A percentile compares a stretch with the other conserved stretches of the same genome.
These are phyloP conservation scores for Aegilops longissima DNA, from an alignment of 176 grass and related monocot species.

Conservation along the genomic window DNA sequence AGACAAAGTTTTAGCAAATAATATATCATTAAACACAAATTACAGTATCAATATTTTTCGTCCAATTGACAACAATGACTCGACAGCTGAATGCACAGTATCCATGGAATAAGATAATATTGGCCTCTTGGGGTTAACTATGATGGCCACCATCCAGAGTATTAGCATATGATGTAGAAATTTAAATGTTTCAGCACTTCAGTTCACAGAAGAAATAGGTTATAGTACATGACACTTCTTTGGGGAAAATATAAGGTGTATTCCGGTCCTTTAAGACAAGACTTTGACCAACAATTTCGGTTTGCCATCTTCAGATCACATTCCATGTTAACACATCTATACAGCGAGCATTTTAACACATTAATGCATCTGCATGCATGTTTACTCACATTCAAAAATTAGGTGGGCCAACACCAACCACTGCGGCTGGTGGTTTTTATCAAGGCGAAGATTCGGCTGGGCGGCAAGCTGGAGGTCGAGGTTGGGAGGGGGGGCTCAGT, in stretches of 20 bases:
- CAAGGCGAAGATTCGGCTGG: too few species aligned
- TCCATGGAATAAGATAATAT: background rate
- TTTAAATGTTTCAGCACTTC: background rate
- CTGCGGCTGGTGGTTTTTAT: too few species aligned
- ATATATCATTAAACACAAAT: background rate
- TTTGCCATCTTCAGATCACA: too few species aligned
- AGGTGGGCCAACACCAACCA: too few species aligned
- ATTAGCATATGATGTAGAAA: background rate
- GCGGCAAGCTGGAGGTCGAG: too few species aligned
- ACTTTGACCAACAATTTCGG: too few species aligned
- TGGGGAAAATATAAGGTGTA: background rate
- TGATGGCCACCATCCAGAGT: background rate
- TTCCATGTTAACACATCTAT: too few species aligned
- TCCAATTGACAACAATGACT: background rate
- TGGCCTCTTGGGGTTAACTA: background rate
- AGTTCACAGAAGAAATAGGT: background rate
- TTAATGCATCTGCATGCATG: too few species aligned
- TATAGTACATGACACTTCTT: background rate
- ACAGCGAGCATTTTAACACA: too few species aligned
- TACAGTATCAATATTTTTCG: background rate
- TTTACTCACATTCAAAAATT: too few species aligned
- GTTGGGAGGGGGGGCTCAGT: too few species aligned
- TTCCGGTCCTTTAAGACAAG: too few species aligned
- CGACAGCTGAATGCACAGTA: background rate
- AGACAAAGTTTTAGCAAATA: background rate